Evolutionary conservation across 257 asterid species (phyloP), one percentile per base, ranked within the genome.

Genomic region (Misopates orontium): DNA sequence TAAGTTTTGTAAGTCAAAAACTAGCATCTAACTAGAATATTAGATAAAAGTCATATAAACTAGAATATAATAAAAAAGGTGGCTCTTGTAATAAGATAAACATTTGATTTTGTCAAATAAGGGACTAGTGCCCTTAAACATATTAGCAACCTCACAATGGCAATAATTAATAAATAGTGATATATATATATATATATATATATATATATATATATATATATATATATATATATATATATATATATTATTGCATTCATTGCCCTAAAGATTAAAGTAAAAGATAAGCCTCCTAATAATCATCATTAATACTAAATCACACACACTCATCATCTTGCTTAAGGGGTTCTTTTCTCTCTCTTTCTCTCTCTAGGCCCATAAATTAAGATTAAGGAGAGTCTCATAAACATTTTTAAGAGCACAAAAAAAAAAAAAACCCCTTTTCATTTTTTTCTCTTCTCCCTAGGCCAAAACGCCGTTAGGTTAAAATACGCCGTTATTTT

Each of bases 181-280:
- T n/a, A n/a, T n/a, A n/a, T n/a, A n/a, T n/a, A n/a, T n/a, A n/a
- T n/a, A n/a, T n/a, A n/a, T n/a, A n/a, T n/a, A n/a, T n/a, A n/a
- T n/a, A n/a, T n/a, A n/a, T n/a, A n/a, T n/a, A n/a, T n/a, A n/a
- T n/a, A n/a, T n/a, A n/a, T n/a, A n/a, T n/a, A n/a, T n/a, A n/a
- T n/a, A n/a, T n/a, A n/a, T n/a, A n/a, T n/a, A n/a, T n/a, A n/a
- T n/a, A n/a, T n/a, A n/a, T n/a, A n/a, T n/a, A n/a, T n/a, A 52
- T 53, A 64, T 45, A 45, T n/a, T n/a, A 13, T 6, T 54, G 8
- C 64, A 67, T 67, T 61, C 32, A 57, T 68, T 68, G 63, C 62
- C 69, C 68, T 68, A 70, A 41, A 61, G 68, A 77, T 65, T 66
- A 73, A 66, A 65, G 69, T 47, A 62, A 73, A 78, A 78, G 78